Conservation (phyloP, 148 eudicot genomes). For the Pouteria glomerata region DNA sequence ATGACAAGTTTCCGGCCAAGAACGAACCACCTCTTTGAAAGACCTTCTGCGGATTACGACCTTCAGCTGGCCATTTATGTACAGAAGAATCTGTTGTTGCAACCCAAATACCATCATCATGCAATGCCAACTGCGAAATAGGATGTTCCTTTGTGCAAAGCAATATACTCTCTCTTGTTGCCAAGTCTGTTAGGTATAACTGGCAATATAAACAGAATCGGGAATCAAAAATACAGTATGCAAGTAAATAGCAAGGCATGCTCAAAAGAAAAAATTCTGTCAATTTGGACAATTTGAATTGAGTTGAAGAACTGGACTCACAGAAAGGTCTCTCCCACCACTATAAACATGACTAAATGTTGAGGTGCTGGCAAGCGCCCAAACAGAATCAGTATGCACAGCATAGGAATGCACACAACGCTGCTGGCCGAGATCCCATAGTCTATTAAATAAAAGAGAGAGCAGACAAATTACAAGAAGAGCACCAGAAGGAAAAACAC, state of each 20-base stretch:
- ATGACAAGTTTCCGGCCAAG: slow-evolving; percentile 95
- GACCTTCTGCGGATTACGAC: slow-evolving; percentile 60
- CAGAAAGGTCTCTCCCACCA: slow-evolving; percentile 97
- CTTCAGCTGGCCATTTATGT: slow-evolving; percentile 93
- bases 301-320: slow-evolving; percentile 33
- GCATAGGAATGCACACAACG: slow-evolving; percentile 97
- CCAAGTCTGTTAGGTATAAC: slow-evolving; percentile 89
- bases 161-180: slow-evolving; percentile 89
- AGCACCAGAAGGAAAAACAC: not conserved
- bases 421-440: slow-evolving; percentile 99
- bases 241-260: not conserved
- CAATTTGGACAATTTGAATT: not conserved
- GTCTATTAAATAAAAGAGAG: slow-evolving; percentile 27
- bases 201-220: slow-evolving; percentile 25
- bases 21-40: slow-evolving; percentile 88
- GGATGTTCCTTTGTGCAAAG: slow-evolving; percentile 85
- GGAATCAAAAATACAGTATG: slow-evolving; percentile 12
- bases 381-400: slow-evolving; percentile 98
- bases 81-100: slow-evolving; percentile 92
- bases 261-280: not conserved
- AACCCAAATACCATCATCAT: slow-evolving; percentile 87
- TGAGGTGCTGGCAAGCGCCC: slow-evolving; percentile 97
- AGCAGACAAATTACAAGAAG: not conserved
- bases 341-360: slow-evolving; percentile 95
- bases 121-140: slow-evolving; percentile 67